A percentile compares a stretch with the other conserved stretches of the same genome.
phyloP scores from a whole-genome alignment of 129 eudicot species.

The Flaveria bidentis region DNA sequence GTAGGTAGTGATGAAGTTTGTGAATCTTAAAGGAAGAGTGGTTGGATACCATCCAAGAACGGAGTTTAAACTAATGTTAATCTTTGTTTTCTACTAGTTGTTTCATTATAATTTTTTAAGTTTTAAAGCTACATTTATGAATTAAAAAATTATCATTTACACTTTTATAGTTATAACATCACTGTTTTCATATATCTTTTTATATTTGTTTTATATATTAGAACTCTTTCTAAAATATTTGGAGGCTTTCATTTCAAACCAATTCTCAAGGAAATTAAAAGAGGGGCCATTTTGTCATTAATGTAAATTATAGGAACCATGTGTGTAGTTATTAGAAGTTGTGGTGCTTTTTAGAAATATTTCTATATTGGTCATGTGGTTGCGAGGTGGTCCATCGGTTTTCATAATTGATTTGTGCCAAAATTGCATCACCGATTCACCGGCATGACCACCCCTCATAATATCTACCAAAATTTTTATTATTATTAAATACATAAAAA shows the following conservation, averaged over 20 bases:
- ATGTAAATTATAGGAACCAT: not conserved
- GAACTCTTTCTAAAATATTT: no score
- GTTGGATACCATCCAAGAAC: not conserved
- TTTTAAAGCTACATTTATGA: not conserved
- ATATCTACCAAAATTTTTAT: slow-evolving; percentile 13
- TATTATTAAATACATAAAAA: not conserved
- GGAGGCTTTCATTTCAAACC: no score
- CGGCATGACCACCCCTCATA: slow-evolving; percentile 37
- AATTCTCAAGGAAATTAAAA: not conserved
- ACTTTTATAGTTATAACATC: not conserved
- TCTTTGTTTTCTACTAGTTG: not conserved
- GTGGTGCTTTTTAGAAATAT: not conserved
- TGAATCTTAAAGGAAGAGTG: slow-evolving; percentile 9
- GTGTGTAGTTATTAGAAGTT: not conserved
- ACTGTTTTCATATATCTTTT: not conserved
- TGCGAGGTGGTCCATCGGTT: slow-evolving; percentile 28
- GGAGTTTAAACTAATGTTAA: not conserved
- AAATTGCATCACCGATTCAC: slow-evolving; percentile 12
- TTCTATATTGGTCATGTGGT: slow-evolving; percentile 26
- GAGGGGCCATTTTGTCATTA: not conserved
- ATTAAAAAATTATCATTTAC: not conserved
- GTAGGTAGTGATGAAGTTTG: not conserved
- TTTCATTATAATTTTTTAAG: not conserved
- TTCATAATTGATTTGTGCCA: slow-evolving; percentile 25
- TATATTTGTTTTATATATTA: not conserved